Evolutionary conservation across 2,329 filamentous ascomycete species (phyloP).

Genomic region (Plenodomus tracheiphilus): DNA sequence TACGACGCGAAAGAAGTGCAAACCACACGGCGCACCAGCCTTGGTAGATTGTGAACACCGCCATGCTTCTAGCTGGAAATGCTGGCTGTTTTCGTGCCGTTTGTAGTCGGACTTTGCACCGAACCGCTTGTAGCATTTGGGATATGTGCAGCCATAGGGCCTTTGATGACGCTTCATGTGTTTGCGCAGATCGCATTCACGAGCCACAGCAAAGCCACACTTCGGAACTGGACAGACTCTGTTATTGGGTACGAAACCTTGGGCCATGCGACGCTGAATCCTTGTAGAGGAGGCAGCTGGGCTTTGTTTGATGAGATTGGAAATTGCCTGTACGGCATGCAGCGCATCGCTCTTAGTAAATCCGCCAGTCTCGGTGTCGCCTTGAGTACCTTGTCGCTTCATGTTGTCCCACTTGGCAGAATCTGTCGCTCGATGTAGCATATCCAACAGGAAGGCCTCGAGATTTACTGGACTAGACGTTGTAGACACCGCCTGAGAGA

Average conservation of each 20-base stretch:
- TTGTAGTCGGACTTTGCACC: conserved; percentile 97
- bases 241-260: conserved; percentile 9
- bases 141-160: conserved; percentile 81
- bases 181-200: conserved; percentile 60
- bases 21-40: conserved; percentile 53
- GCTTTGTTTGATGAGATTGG: conserved; percentile 30
- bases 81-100: conserved; percentile 81
- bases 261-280: conserved; percentile 16
- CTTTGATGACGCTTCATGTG: conserved; percentile 79
- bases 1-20: conserved; percentile 61
- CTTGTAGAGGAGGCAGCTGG: conserved; percentile 7
- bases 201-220: conserved; percentile 27
- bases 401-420: conserved; percentile 1
- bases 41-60: conserved; percentile 57
- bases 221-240: conserved; percentile 17
- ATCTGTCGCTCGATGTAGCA: conserved; percentile 10
- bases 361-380: neutral
- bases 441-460: conserved; percentile 25
- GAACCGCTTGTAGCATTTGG: conserved; percentile 70
- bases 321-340: conserved; percentile 27
- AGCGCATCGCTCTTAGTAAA: conserved; percentile 23
- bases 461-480: conserved; percentile 22
- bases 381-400: neutral
- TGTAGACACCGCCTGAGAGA: conserved; percentile 22
- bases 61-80: conserved; percentile 73